Evolutionary conservation across 176 grass and related monocot species (phyloP).

Genomic region (Musa schizocarpa): DNA sequence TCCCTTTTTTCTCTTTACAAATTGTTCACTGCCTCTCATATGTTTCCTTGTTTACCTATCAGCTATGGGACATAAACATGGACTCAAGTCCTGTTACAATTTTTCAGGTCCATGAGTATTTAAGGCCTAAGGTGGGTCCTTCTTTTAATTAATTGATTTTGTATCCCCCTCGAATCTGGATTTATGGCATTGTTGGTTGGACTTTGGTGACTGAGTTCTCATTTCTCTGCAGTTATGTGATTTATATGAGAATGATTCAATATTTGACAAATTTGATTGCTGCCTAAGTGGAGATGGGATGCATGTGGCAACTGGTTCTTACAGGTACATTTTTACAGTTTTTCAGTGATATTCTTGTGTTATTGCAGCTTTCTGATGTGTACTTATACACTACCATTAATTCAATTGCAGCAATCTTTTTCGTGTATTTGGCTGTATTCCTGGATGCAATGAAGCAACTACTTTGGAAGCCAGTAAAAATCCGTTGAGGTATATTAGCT

Average conservation of each 20-base stretch:
- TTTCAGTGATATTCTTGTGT: no score
- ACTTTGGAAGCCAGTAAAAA: constrained; percentile 86
- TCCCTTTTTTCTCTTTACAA: constrained; percentile 53
- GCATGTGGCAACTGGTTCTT: constrained; percentile 80
- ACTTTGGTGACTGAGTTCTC: constrained; percentile 12
- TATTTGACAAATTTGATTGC: constrained; percentile 95
- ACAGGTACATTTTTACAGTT: constrained; percentile 39
- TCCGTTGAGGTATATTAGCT: constrained; percentile 56
- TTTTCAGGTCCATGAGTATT: no score
- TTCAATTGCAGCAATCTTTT: constrained; percentile 58
- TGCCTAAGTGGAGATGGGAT: constrained; percentile 85
- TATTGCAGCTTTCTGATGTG: no score
- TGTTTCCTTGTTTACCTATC: constrained; percentile 37
- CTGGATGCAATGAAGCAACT: constrained; percentile 43
- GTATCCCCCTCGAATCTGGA: neutral
- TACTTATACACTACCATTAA: no score
- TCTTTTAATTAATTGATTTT: constrained; percentile 11
- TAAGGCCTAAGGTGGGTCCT: constrained; percentile 41
- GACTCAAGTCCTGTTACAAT: no score
- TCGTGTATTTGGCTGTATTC: constrained; percentile 35
- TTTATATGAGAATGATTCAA: constrained; percentile 97
- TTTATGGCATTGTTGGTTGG: neutral
- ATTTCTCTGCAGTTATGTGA: constrained; percentile 60
- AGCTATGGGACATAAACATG: no score
- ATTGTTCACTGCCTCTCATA: constrained; percentile 66